These are phyloP conservation scores for Xylariaceae sp. DNA, from an alignment of 2,329 filamentous ascomycete genomes.

Conservation along the genomic window DNA sequence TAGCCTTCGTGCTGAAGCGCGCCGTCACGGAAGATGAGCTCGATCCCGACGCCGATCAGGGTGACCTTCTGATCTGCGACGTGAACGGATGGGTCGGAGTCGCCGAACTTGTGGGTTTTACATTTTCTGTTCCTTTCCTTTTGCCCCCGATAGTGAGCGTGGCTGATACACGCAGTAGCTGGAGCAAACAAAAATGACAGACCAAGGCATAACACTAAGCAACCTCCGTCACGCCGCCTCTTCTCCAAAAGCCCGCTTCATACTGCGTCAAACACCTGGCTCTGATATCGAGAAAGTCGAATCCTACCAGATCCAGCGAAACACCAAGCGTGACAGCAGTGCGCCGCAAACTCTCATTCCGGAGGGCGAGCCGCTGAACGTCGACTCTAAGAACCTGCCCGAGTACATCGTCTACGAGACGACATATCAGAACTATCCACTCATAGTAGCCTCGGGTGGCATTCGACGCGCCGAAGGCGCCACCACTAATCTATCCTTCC, in stretches of 20 bases:
- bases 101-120: constrained; percentile 35
- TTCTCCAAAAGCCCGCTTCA: constrained; percentile 36
- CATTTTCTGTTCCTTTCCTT: neutral
- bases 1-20: constrained; percentile 39
- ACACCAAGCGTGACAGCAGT: constrained; percentile 27
- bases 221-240: constrained; percentile 34
- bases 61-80: constrained; percentile 32
- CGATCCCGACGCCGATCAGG: constrained; percentile 30
- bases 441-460: constrained; percentile 36
- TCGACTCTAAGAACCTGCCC: constrained; percentile 34
- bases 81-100: constrained; percentile 38
- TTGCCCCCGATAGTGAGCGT: neutral
- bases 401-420: constrained; percentile 41
- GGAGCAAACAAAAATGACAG: constrained; percentile 32
- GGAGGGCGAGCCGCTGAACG: constrained; percentile 30
- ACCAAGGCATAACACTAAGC: constrained; percentile 33
- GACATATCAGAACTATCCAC: constrained; percentile 40
- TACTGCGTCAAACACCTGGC: constrained; percentile 28
- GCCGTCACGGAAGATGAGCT: constrained; percentile 34
- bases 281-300: constrained; percentile 23
- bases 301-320: constrained; percentile 35
- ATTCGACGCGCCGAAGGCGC: constrained; percentile 40
- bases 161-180: constrained; percentile 28
- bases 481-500: constrained; percentile 28
- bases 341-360: constrained; percentile 24